phyloP scores from a whole-genome alignment of 768 basidiomycete species.

The Holtermannia corniformis region DNA sequence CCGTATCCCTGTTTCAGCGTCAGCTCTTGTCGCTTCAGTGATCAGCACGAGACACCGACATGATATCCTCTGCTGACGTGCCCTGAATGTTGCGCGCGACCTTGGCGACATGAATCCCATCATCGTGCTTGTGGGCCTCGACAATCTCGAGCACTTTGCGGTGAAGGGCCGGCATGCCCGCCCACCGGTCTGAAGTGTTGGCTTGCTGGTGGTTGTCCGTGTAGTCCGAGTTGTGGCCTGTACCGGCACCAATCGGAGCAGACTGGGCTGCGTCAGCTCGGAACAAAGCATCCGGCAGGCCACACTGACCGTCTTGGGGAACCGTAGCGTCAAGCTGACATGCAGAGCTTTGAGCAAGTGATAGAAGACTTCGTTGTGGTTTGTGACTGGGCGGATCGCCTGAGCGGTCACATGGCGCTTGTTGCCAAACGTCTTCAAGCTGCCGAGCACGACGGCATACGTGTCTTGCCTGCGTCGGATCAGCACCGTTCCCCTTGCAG shows the following conservation, averaged over 20 bases:
- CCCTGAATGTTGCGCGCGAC: constrained; percentile 60
- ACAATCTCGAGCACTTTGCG: constrained; percentile 62
- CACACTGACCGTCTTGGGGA: not conserved
- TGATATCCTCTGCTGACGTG: constrained; percentile 52
- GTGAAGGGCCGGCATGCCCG: constrained; percentile 54
- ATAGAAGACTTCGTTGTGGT: constrained; percentile 69
- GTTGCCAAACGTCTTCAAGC: constrained; percentile 67
- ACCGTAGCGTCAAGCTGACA: constrained; percentile 51
- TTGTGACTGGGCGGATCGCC: constrained; percentile 58
- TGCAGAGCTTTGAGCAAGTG: constrained; percentile 69
- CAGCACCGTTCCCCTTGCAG: not conserved
- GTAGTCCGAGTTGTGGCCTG: constrained; percentile 33
- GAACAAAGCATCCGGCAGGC: not conserved
- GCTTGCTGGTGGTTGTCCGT: not conserved
- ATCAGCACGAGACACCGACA: constrained; percentile 45
- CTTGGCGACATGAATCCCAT: constrained; percentile 64
- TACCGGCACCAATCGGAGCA: constrained; percentile 45
- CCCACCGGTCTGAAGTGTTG: constrained; percentile 33
- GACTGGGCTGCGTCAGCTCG: not conserved
- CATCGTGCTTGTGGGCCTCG: constrained; percentile 46
- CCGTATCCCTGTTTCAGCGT: constrained; percentile 56
- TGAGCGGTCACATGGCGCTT: constrained; percentile 74
- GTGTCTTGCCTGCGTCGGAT: constrained; percentile 52
- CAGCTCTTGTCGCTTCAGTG: not conserved
- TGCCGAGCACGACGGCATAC: constrained; percentile 72